These are phyloP conservation scores for Irpex sp. DNA, from an alignment of 1,284 basidiomycete genomes.

Conservation along the genomic window DNA sequence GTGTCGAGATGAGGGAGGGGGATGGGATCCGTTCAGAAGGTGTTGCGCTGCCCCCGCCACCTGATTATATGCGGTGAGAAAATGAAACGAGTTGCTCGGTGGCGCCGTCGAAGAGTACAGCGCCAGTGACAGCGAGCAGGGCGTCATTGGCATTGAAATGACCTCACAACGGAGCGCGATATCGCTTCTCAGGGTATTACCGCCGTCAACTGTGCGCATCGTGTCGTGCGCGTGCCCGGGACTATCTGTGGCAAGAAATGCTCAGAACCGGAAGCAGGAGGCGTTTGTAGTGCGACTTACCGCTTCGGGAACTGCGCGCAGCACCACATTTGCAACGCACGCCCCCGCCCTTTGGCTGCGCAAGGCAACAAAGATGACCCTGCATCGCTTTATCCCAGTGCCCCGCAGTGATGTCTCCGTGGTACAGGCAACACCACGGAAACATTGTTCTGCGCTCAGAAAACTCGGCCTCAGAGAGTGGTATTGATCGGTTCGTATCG, in stretches of 20 bases:
- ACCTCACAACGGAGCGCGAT: not conserved
- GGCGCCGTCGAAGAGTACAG: not conserved
- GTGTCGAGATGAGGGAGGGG: not conserved
- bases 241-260: not conserved
- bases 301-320: not conserved
- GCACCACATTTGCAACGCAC: not conserved
- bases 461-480: too few species aligned
- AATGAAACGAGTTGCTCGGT: not conserved
- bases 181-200: not conserved
- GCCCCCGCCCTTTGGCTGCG: not conserved
- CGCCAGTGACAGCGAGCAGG: too few species aligned
- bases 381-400: not conserved
- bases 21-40: not conserved
- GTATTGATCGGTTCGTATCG: too few species aligned
- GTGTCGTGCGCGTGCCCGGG: not conserved
- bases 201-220: not conserved
- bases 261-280: not conserved
- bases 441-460: too few species aligned
- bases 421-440: not conserved
- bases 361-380: not conserved
- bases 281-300: not conserved
- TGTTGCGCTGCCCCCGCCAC: not conserved
- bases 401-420: not conserved
- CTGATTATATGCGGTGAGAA: not conserved
- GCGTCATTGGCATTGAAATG: not conserved